Evolutionary conservation across 2,329 filamentous ascomycete species (phyloP).

Genomic region (Ceratocystis cubensis): DNA sequence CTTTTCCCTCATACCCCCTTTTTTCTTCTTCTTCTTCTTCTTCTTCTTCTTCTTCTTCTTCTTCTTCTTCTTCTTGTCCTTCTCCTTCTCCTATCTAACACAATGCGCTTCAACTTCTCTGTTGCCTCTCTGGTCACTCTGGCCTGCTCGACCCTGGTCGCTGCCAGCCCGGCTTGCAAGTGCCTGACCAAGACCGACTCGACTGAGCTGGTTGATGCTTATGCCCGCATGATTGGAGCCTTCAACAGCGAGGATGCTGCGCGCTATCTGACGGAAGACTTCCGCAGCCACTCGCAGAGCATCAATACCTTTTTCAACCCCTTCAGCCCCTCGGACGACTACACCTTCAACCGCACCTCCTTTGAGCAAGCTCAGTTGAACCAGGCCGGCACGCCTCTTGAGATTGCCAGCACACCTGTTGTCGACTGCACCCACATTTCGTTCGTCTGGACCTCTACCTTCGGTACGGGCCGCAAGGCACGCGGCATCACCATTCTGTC

Average conservation of each 20-base stretch:
- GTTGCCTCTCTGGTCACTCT: constrained; percentile 15
- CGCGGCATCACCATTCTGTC: constrained; percentile 23
- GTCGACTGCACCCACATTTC: constrained; percentile 20
- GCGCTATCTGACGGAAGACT: constrained; percentile 21
- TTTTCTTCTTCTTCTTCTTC: neutral
- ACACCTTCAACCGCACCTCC: constrained; percentile 21
- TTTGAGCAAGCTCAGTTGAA: constrained; percentile 19
- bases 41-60: neutral
- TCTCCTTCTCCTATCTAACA: neutral
- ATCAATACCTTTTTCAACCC: constrained; percentile 23
- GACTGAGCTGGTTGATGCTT: constrained; percentile 24
- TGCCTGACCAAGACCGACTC: constrained; percentile 22
- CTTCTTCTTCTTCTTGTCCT: neutral
- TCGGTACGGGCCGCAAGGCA: constrained; percentile 19
- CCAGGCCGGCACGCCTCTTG: constrained; percentile 16
- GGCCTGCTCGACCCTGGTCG: constrained; percentile 14
- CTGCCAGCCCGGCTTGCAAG: constrained; percentile 16
- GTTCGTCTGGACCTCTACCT: constrained; percentile 22
- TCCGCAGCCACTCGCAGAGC: constrained; percentile 20
- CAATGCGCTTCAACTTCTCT: constrained; percentile 20
- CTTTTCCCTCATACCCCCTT: neutral
- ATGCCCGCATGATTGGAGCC: constrained; percentile 40
- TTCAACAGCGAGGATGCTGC: constrained; percentile 37
- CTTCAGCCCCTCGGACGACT: constrained; percentile 15
- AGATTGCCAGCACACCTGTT: constrained; percentile 15